Base-by-base conservation (phyloP, 176 grass and related monocot genomes). In the Cenchrus purpureus region DNA sequence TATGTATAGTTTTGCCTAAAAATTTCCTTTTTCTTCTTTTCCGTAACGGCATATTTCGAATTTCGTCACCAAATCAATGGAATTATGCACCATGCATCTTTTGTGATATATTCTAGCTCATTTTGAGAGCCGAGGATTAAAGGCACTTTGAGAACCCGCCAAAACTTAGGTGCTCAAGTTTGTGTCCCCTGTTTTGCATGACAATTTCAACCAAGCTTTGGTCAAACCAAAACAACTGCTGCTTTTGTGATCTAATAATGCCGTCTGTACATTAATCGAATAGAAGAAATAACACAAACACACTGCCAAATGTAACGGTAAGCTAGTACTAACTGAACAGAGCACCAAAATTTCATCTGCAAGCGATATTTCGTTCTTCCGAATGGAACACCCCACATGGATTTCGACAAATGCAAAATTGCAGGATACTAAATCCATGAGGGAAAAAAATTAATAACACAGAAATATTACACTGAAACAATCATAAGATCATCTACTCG, bases 331-430 rank as follows among this genome's bases (percentile, higher is more conserved):
- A 20, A 46, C 34, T 57, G 10, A 17, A 9, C 7, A 43, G 54
- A 72, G n/a, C 44, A 54, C 79, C 31, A 29, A 68, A 68, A 74
- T n/a, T 59, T 17, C 69, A 53, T 45, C 62, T 53, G 59, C 49
- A 69, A 74, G 0, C 2, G 61, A 50, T 34, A 17, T 9, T 50
- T 64, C 28, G 11, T 17, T 10, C 6, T 29, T 53, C 34, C 0
- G 58, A 50, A 31, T 0, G 11, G 22, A 80, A 15, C 68, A 63
- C 19, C 60, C 43, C 51, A 17, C 52, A 67, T 32, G 29, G 70
- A 51, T 83, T 78, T 44, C 13, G 66, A 67, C 68, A 44, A 74
- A 83, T 83, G 16, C 60, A 75, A 78, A 74, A 84, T 42, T 74
- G 60, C 68, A 57, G 31, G 34, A 34, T 34, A 84, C 16, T 99